Base-by-base conservation (phyloP, 768 basidiomycete genomes). In the Lactarius hatsudake region DNA sequence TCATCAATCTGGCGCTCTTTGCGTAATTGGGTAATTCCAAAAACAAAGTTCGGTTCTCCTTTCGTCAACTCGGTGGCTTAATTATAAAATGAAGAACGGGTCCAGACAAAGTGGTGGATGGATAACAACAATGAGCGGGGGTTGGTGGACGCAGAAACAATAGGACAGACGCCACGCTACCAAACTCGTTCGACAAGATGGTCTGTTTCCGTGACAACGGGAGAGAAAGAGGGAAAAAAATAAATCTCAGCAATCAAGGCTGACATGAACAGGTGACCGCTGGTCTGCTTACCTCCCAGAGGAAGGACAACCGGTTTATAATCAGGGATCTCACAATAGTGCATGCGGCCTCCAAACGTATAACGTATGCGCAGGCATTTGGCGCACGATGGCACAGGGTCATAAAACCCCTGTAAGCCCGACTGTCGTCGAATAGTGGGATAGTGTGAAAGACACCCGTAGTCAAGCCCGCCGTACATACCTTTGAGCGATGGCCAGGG, bases 361-460 rank as follows among this genome's bases (percentile, higher is more conserved):
- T 96, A 96, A 55, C 86, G 85, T 45, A 96, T 80, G 36, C 86
- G 81, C 61, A 95, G 78, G 6, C 79, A 79, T 79, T 96, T 95
- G 58, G 82, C 77, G 63, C 83, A 81, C n/a, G 86, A 86, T 17
- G 91, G 87, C 20, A 88, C 87, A 64, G 91, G 90, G 78, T 96
- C 94, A 74, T 85, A 87, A 79, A 97, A 94, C n/a, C 94, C 94
- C 73, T 92, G 87, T 48, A 96, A 80, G 32, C 86, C 84, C 66
- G 86, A 80, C 91, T 90, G 71, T 43, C 36, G 40, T 36, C 38
- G 13, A 23, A 53, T 18, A 54, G 28, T 18, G 34, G 26, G 55
- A 55, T 55, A 28, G 32, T 48, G 13, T 13, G 43, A 66, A 66
- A 68, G 40, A 36, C 9, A 26, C 58, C 53, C 38, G 17, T 59